Evolutionary conservation across 306 rosid genomes (phyloP), one percentile per base, ranked within the genome.

Genomic region (Prinsepia uniflora): DNA sequence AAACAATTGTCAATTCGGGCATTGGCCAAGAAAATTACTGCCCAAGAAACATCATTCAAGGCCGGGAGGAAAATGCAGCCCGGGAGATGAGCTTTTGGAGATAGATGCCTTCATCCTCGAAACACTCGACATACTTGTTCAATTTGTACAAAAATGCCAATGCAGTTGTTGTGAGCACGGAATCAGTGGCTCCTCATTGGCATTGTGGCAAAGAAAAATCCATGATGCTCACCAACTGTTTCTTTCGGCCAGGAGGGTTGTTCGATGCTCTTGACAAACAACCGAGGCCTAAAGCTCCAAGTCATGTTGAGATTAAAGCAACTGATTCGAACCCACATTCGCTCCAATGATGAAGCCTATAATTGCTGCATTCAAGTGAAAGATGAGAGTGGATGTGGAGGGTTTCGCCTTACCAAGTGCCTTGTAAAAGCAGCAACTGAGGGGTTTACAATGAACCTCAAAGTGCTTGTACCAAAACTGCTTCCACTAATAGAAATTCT

Each of bases 161-260:
- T 4, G 96, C 93, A 20, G 5, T 90, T 13, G 91, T 90, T 17
- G 92, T 90, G 67, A 92, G 93, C 74, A 90, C 98, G 0, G 98
- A 92, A 41, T 86, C 95, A 30, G 80, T 92, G 3, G 93, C 88
- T 7, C 80, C 96, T 0, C 84, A 90, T 65, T 92, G 98, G 96
- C 90, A 90, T 41, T 74, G 89, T 3, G 98, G 96, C 36, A 86
- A 48, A 47, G 87, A 88, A 68, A 88, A 82, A 64, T 76, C 75
- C n/a, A 86, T 92, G 96, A 82, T 90, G 88, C 89, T 92, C 20
- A 85, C 96, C 0, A 90, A 90, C 45, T 92, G 98, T 49, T 84
- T 92, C 44, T 93, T 86, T 49, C 90, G 96, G 0, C 74, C 91
- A 0, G 98, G 98, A 3, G 96, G 96, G 0, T n/a, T 82, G 92